These are phyloP conservation scores for Przewalskia tangutica DNA, from an alignment of 257 asterid species.

Conservation along the genomic window DNA sequence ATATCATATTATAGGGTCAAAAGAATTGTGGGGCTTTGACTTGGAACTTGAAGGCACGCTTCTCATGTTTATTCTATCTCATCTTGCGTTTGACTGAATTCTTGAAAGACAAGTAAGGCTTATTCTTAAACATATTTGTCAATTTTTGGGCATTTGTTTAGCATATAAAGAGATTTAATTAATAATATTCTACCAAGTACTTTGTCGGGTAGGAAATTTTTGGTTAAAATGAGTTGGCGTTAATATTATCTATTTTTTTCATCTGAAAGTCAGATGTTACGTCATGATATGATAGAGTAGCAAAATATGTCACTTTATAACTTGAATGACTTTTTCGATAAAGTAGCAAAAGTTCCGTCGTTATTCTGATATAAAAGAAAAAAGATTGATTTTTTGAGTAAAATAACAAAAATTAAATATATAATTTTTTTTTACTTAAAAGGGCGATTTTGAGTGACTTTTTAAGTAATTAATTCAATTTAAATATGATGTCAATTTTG, in stretches of 20 bases:
- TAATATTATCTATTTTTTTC: background rate
- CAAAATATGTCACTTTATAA: background rate
- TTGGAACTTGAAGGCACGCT: background rate
- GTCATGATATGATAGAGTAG: background rate
- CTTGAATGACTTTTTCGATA: background rate
- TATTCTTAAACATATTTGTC: background rate
- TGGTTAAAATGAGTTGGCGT: background rate
- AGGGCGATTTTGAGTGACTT: no score
- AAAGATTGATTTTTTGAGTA: no score
- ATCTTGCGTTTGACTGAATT: background rate
- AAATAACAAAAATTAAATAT: no score
- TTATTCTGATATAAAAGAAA: no score
- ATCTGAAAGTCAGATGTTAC: background rate
- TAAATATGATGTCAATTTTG: no score
- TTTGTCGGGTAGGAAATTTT: background rate
- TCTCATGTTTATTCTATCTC: background rate
- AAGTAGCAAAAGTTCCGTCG: no score
- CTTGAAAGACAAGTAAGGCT: background rate
- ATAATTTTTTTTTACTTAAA: no score
- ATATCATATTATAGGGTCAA: background rate
- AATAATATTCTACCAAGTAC: no score
- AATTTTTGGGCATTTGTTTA: background rate
- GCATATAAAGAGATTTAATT: background rate
- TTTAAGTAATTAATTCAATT: no score
- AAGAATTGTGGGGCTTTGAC: background rate